phyloP scores from a whole-genome alignment of 2,329 filamentous ascomycete genomes.

The Epichloe glyceriae region DNA sequence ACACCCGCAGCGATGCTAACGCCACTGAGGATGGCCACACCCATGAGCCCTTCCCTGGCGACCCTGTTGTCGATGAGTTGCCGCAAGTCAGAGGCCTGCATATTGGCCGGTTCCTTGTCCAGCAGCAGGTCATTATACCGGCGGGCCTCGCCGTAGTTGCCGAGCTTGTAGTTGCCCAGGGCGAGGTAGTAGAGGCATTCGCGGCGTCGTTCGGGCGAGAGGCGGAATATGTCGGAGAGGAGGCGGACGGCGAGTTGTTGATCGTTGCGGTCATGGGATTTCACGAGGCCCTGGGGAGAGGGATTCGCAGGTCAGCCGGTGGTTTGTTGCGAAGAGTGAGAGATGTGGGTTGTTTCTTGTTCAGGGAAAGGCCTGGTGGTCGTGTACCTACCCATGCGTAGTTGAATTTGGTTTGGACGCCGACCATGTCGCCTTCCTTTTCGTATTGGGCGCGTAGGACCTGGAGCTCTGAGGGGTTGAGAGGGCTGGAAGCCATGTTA shows the following conservation, averaged over 20 bases:
- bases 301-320: neutral
- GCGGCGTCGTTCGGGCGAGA: constrained; percentile 78
- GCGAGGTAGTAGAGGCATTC: constrained; percentile 98
- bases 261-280: constrained; percentile 70
- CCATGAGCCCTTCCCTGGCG: constrained; percentile 83
- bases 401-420: constrained; percentile 98
- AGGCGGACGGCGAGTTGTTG: constrained; percentile 91
- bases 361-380: neutral
- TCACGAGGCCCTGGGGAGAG: constrained; percentile 67
- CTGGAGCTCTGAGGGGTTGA: constrained; percentile 83
- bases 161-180: constrained; percentile 94
- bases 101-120: constrained; percentile 79
- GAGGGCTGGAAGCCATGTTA: constrained; percentile 42
- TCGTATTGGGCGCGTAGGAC: constrained; percentile 91
- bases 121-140: constrained; percentile 88
- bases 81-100: constrained; percentile 79
- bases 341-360: neutral
- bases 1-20: constrained; percentile 89
- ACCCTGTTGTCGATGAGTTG: constrained; percentile 92
- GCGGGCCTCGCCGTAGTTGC: constrained; percentile 90
- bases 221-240: constrained; percentile 92
- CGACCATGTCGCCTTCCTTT: constrained; percentile 93
- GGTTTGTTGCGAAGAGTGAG: neutral
- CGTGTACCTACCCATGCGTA: constrained; percentile 70
- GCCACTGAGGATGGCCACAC: constrained; percentile 88